Evolutionary conservation across 352 stramenopile species (phyloP), one percentile per base, ranked within the genome.

Genomic region (Phytopythium kandeliae): DNA sequence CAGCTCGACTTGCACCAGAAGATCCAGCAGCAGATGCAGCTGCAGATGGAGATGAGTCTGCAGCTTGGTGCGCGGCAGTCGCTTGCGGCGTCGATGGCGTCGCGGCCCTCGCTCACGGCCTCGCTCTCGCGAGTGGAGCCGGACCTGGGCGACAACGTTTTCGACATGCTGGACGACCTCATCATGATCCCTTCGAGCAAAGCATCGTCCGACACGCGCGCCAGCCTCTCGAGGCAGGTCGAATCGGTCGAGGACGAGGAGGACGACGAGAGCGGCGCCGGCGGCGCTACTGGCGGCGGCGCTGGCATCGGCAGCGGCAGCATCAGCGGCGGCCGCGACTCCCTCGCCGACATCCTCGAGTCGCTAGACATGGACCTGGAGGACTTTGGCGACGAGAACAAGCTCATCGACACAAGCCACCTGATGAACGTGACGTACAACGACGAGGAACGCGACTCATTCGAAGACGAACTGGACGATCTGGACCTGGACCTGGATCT

Each of bases 121-220:
- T 79, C 69, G 10, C 71, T 89, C 21, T 55, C 57, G 31, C 86
- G 87, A 54, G 76, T 92, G 38, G 81, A 92, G 62, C 78, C 81
- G 2, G 81, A 92, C 53, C 58, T 90, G 25, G 78, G 77, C 33
- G 81, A 92, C 65, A 92, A 86, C 64, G 76, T 92, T 28, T 92
- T 92, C 56, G 81, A 92, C 59, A 92, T 92, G 81, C 65, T 92
- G 33, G 81, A 92, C 66, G 81, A 92, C 51, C 71, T 92, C 54
- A 89, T 92, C 58, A 86, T 89, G 74, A 87, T 92, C 57, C 72
- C 75, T 38, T 78, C 70, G 2, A 64, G 74, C 1, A 66, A 65
- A 0, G 68, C 80, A 16, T 58, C 75, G 8, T 58, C 76, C 6
- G 77, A 89, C 54, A 34, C 44, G 46, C 73, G 80, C 50, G 66